Percentiles rank a stretch among this genome's conserved stretches.
Conservation (phyloP, 805 yeast species). For the Candida qinlingensis region DNA sequence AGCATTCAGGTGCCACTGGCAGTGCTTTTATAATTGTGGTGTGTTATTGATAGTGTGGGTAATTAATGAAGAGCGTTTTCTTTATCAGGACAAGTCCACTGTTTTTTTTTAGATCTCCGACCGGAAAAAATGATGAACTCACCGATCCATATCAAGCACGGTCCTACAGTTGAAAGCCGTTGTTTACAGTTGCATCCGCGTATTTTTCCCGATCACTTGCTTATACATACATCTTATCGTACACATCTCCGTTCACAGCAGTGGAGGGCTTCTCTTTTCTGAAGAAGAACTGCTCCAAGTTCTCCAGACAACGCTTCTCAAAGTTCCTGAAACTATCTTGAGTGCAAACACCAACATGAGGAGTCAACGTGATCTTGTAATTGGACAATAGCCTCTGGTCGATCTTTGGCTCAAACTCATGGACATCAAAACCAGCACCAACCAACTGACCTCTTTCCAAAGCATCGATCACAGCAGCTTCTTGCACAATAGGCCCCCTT, state of each 20-base stretch:
- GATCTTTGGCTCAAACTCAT: conserved; percentile 37
- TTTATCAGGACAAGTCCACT: too few relatives aligned
- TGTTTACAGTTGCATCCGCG: too few relatives aligned
- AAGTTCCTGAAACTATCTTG: conserved; percentile 33
- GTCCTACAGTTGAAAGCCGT: too few relatives aligned
- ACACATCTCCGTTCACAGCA: conserved; percentile 23
- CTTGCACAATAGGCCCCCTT: conserved; percentile 37
- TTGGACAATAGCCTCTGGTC: conserved; percentile 28
- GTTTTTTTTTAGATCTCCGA: too few relatives aligned
- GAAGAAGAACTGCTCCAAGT: conserved; percentile 32
- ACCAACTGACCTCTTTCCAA: conserved; percentile 35
- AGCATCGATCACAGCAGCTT: conserved; percentile 35
- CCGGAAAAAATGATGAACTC: too few relatives aligned
- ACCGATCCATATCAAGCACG: too few relatives aligned
- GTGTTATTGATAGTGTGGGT: too few relatives aligned
- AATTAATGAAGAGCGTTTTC: too few relatives aligned
- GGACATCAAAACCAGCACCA: conserved; percentile 40
- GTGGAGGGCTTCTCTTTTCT: conserved; percentile 28
- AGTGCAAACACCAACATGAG: conserved; percentile 35
- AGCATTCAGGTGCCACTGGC: too few relatives aligned
- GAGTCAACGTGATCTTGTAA: conserved; percentile 32
- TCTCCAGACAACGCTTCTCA: conserved; percentile 33
- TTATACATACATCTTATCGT: neutral
- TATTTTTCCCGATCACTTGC: too few relatives aligned
- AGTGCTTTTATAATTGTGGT: too few relatives aligned